Evolutionary conservation across 2,329 filamentous ascomycete species (phyloP).

Genomic region (Rhexocercosporidium sp.): DNA sequence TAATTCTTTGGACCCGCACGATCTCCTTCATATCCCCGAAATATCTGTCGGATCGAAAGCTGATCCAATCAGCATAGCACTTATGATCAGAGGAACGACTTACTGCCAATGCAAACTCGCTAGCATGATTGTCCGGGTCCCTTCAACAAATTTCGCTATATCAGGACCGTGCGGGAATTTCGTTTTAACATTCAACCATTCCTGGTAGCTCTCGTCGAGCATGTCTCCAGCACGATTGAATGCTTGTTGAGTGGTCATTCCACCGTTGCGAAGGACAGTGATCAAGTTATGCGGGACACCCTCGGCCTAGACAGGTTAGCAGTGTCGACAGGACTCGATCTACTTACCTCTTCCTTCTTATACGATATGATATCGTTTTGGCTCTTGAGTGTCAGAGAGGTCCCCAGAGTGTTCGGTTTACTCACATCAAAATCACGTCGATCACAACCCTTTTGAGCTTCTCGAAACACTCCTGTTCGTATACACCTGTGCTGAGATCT

Average conservation of each 20-base stretch:
- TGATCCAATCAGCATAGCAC: neutral
- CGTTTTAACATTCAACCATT: neutral
- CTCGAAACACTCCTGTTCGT: neutral
- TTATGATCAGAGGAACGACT: neutral
- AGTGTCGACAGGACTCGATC: too few relatives aligned
- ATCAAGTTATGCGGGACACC: slow-evolving; percentile 13
- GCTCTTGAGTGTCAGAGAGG: slow-evolving; percentile 3
- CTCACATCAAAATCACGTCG: slow-evolving; percentile 19
- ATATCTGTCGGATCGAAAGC: slow-evolving; percentile 4
- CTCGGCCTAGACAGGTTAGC: neutral
- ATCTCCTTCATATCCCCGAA: slow-evolving; percentile 9
- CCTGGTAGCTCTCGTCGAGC: neutral
- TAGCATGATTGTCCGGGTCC: neutral
- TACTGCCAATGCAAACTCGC: slow-evolving; percentile 17
- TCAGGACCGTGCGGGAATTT: neutral
- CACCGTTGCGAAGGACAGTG: neutral
- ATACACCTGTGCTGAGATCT: slow-evolving; percentile 10
- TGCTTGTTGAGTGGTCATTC: slow-evolving; percentile 6
- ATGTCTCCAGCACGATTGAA: slow-evolving; percentile 4
- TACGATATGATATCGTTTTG: slow-evolving; percentile 25
- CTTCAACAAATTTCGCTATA: neutral
- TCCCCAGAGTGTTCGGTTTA: neutral
- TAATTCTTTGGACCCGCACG: too few relatives aligned
- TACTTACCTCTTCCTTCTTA: slow-evolving; percentile 18
- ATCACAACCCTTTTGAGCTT: slow-evolving; percentile 9